Conservation (phyloP, 257 asterid species). For the Solanum pinnatisectum region DNA sequence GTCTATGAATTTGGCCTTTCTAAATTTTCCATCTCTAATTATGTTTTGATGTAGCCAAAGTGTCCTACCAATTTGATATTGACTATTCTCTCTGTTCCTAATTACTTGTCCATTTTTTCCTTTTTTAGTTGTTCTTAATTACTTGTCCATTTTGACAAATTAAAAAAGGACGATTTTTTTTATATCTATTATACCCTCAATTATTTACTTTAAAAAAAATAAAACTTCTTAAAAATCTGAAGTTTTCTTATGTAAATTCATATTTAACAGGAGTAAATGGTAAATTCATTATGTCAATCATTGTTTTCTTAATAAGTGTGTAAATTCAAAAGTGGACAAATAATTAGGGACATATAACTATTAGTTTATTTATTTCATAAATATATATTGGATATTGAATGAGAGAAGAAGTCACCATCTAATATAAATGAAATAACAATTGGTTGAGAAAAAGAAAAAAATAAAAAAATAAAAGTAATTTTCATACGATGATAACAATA, state of each 20-base stretch:
- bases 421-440: neutral
- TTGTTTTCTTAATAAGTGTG: no score
- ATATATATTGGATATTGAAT: neutral
- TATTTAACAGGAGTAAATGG: no score
- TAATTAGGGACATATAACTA: neutral
- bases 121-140: no score
- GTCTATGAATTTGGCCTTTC: no score
- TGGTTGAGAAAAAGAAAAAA: neutral
- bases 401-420: neutral
- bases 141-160: no score
- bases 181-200: no score
- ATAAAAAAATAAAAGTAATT: neutral
- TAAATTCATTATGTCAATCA: no score
- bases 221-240: no score
- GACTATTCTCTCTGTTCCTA: neutral
- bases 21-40: neutral
- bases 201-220: no score
- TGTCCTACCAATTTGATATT: neutral
- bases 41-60: neutral
- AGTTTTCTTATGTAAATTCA: no score
- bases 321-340: no score
- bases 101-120: no score
- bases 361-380: neutral
- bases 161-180: rapidly evolving
- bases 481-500: neutral